These are phyloP conservation scores for Fusarium denticulatum DNA, from an alignment of 2,329 filamentous ascomycete species.

Conservation along the genomic window DNA sequence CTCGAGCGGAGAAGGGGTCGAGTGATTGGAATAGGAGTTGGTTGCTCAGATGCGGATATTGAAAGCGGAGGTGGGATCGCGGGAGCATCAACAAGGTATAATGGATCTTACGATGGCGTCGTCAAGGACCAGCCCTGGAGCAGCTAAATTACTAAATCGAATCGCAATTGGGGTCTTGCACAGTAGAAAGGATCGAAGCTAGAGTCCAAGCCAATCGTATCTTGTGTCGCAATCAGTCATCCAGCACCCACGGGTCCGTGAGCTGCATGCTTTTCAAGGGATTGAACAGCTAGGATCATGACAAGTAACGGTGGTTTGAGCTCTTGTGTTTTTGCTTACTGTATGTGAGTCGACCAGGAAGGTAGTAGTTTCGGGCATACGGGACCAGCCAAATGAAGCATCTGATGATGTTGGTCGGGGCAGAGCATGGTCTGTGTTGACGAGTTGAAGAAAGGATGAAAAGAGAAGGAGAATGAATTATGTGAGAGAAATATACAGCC, in stretches of 20 bases:
- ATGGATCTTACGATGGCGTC: conserved; percentile 34
- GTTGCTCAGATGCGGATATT: neutral
- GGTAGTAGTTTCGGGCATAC: conserved; percentile 20
- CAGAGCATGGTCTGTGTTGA: neutral
- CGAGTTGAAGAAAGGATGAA: neutral
- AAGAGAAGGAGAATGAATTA: neutral
- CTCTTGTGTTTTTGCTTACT: neutral
- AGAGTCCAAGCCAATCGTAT: conserved; percentile 19
- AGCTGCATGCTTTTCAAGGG: conserved; percentile 3
- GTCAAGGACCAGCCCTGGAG: conserved; percentile 19
- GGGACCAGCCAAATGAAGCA: conserved; percentile 7
- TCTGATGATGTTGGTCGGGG: neutral
- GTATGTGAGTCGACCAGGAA: conserved; percentile 4
- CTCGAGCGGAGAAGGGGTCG: neutral
- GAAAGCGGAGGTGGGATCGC: conserved; percentile 26
- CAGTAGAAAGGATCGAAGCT: neutral
- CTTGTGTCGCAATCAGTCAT: neutral
- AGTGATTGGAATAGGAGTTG: conserved; percentile 16
- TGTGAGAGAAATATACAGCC: neutral
- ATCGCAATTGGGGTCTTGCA: neutral
- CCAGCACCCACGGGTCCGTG: conserved; percentile 5
- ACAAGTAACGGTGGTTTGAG: neutral
- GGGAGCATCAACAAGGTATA: conserved; percentile 19
- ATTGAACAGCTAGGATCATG: conserved; percentile 21
- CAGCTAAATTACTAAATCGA: conserved; percentile 5